Conservation (phyloP, 495 filamentous ascomycete species). For the Penicillium samsonianum region DNA sequence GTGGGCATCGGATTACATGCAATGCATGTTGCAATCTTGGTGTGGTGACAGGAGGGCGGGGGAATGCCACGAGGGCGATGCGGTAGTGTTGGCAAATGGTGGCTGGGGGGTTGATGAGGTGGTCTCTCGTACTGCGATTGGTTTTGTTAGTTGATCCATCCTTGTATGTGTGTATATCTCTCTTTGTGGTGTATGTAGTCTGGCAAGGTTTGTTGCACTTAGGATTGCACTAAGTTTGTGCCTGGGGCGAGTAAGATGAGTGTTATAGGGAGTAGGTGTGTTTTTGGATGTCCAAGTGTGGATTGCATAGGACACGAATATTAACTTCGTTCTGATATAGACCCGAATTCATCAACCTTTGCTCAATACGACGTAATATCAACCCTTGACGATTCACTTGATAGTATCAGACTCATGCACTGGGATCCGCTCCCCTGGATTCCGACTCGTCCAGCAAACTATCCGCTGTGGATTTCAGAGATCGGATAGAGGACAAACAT, state of each 20-base stretch:
- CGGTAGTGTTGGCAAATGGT: neutral
- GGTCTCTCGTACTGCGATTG: neutral
- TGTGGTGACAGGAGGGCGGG: neutral
- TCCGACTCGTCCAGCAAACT: constrained; percentile 2
- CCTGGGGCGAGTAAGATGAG: neutral
- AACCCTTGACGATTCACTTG: neutral
- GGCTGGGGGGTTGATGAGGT: neutral
- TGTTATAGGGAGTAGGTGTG: neutral
- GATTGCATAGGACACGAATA: too few relatives aligned
- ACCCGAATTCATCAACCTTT: neutral
- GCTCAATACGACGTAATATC: neutral
- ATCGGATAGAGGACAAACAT: neutral
- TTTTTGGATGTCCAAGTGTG: neutral
- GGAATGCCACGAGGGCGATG: neutral
- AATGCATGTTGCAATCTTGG: neutral
- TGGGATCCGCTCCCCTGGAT: neutral
- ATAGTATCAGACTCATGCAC: neutral
- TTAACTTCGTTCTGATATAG: neutral
- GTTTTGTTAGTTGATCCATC: neutral
- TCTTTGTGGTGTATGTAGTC: too few relatives aligned
- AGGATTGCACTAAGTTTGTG: neutral
- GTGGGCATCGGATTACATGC: neutral
- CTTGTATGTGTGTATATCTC: neutral
- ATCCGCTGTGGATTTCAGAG: neutral
- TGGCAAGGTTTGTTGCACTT: neutral